Conservation (phyloP, 148 eudicot species). For the Fagopyrum esculentum region DNA sequence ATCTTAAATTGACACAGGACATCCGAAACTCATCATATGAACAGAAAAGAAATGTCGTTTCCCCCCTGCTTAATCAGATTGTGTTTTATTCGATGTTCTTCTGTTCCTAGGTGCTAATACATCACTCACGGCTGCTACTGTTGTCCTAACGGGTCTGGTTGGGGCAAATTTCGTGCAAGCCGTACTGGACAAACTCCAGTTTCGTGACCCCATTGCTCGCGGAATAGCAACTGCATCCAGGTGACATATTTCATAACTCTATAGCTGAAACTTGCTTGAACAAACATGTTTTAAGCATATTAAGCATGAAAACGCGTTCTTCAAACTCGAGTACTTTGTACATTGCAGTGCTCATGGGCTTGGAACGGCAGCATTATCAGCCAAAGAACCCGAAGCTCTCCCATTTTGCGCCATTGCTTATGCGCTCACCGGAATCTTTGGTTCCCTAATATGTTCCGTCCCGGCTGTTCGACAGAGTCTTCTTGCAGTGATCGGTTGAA, state of each 20-base stretch:
- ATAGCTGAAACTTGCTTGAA: background rate
- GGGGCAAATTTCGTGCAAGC: conserved; percentile 97
- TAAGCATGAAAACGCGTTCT: background rate
- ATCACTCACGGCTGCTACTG: conserved; percentile 92
- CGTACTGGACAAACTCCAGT: conserved; percentile 65
- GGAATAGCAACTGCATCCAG: conserved; percentile 99
- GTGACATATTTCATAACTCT: conserved; percentile 23
- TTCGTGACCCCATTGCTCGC: conserved; percentile 91
- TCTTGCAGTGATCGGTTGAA: conserved; percentile 73
- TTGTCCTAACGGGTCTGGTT: conserved; percentile 88
- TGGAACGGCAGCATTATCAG: conserved; percentile 98
- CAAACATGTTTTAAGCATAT: background rate
- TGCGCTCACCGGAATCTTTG: conserved; percentile 88
- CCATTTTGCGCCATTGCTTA: conserved; percentile 98
- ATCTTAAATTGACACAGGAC: too few relatives aligned
- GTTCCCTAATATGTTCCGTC: conserved; percentile 74
- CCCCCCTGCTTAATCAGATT: background rate
- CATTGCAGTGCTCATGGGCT: conserved; percentile 82
- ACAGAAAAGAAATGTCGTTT: too few relatives aligned
- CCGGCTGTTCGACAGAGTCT: conserved; percentile 85
- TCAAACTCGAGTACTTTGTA: background rate
- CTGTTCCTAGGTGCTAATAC: conserved; percentile 60
- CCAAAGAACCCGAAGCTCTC: conserved; percentile 98
- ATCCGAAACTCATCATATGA: too few relatives aligned
- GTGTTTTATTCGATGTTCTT: background rate